phyloP scores from a whole-genome alignment of 2,329 filamentous ascomycete species.

The Blastomyces gilchristii region DNA sequence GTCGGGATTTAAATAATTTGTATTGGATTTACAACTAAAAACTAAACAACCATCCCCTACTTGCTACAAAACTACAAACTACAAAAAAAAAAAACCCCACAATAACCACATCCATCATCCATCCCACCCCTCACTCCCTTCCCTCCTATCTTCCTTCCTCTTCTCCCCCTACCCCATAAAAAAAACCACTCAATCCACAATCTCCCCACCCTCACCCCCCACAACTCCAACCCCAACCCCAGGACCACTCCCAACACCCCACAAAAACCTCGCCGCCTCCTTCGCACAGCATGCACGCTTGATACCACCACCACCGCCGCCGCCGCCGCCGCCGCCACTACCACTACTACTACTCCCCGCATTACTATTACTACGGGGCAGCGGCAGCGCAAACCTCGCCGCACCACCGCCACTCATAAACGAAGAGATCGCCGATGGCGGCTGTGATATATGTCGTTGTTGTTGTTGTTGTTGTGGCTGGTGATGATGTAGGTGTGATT shows the following conservation, averaged over 20 bases:
- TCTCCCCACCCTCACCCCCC: background rate
- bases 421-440: too few relatives aligned
- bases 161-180: too few relatives aligned
- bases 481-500: slow-evolving; percentile 16
- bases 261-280: slow-evolving; percentile 20
- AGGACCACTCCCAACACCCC: background rate
- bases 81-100: too few relatives aligned
- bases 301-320: slow-evolving; percentile 21
- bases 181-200: background rate
- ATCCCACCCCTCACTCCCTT: background rate
- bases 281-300: slow-evolving; percentile 35
- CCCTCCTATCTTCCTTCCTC: background rate
- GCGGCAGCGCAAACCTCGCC: slow-evolving; percentile 17
- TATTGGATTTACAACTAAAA: too few relatives aligned
- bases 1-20: too few relatives aligned
- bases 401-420: too few relatives aligned
- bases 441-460: too few relatives aligned
- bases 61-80: too few relatives aligned
- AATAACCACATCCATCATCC: background rate
- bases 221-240: background rate
- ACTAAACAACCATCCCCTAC: too few relatives aligned
- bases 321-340: too few relatives aligned
- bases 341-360: slow-evolving; percentile 9
- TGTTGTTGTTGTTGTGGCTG: slow-evolving; percentile 13
- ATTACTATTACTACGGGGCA: slow-evolving; percentile 12